Evolutionary conservation across 2,329 filamentous ascomycete genomes (phyloP).

Genomic region (Didymella pomorum): DNA sequence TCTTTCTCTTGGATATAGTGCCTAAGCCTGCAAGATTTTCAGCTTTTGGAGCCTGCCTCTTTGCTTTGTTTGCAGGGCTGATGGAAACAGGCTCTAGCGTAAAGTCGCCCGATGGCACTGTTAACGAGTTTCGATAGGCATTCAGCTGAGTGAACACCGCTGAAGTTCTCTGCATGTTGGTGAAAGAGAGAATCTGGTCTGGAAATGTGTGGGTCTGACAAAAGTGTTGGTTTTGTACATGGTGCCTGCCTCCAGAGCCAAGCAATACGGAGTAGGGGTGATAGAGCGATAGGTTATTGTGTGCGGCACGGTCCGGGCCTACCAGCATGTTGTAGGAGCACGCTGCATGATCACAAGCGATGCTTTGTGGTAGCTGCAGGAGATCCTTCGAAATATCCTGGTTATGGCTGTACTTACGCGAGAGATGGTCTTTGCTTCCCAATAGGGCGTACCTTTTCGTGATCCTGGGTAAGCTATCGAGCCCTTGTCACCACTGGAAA

Average conservation of each 20-base stretch:
- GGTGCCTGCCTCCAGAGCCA: neutral
- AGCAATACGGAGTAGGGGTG: neutral
- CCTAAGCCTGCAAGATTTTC: neutral
- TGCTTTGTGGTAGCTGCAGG: neutral
- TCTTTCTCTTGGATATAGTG: neutral
- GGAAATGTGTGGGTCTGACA: neutral
- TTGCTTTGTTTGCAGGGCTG: neutral
- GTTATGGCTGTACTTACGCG: neutral
- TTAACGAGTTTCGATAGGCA: neutral
- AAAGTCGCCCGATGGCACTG: neutral
- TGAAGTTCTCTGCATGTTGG: constrained; percentile 1
- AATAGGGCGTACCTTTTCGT: neutral
- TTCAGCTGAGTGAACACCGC: neutral
- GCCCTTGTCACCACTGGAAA: neutral
- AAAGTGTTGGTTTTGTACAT: neutral
- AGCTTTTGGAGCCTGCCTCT: neutral
- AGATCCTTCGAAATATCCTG: neutral
- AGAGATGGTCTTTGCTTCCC: neutral
- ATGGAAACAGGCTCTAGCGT: neutral
- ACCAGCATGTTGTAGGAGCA: neutral
- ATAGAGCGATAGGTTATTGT: neutral
- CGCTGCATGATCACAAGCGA: neutral
- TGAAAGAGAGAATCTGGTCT: neutral
- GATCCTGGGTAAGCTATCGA: neutral
- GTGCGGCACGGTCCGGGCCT: neutral